Conservation (phyloP, 2,329 filamentous ascomycete genomes). For the Exophiala calicioides region DNA sequence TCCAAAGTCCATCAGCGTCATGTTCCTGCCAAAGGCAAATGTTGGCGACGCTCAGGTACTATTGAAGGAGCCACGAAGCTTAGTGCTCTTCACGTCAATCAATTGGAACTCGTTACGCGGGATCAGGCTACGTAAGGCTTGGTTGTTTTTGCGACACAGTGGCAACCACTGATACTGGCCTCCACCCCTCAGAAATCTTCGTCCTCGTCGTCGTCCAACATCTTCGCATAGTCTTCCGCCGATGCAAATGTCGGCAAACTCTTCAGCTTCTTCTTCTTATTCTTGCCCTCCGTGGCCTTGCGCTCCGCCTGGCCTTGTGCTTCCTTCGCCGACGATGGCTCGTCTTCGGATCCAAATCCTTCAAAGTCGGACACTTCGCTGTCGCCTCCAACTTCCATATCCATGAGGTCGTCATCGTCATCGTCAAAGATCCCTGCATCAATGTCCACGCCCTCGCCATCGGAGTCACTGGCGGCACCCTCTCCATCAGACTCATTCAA, state of each 20-base stretch:
- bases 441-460: slow-evolving; percentile 48
- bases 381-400: slow-evolving; percentile 44
- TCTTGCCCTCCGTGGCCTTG: slow-evolving; percentile 35
- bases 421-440: slow-evolving; percentile 48
- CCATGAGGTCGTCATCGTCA: slow-evolving; percentile 57
- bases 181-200: slow-evolving; percentile 24
- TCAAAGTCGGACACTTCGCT: slow-evolving; percentile 17
- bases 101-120: too few relatives aligned
- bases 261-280: slow-evolving; percentile 71
- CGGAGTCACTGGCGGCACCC: slow-evolving; percentile 46
- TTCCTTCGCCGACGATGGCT: too few relatives aligned
- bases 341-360: slow-evolving; percentile 15
- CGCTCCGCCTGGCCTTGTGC: neutral
- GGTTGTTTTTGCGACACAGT: too few relatives aligned
- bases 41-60: too few relatives aligned
- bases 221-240: slow-evolving; percentile 86
- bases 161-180: neutral
- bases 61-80: too few relatives aligned
- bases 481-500: slow-evolving; percentile 49
- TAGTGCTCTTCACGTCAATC: too few relatives aligned
- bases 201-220: slow-evolving; percentile 73
- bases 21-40: too few relatives aligned
- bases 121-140: too few relatives aligned
- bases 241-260: slow-evolving; percentile 89
- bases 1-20: too few relatives aligned